Evolutionary conservation across 1,139 yeast genomes (phyloP).

Genomic region (Geotrichum klebahnii): DNA sequence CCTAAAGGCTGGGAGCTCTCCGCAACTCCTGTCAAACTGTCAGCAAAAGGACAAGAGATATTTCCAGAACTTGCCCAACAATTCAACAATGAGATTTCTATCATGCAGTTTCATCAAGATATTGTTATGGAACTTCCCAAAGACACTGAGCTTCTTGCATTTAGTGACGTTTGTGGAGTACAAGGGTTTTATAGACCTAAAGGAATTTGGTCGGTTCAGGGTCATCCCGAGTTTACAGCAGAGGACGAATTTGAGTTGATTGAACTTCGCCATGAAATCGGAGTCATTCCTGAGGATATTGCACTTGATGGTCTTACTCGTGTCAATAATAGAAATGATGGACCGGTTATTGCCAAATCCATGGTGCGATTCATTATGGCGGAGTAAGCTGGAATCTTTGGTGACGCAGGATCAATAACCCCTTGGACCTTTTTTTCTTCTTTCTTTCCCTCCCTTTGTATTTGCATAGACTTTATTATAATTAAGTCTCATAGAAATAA

Average conservation of each 20-base stretch:
- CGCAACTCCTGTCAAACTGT: neutral
- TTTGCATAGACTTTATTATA: too few relatives aligned
- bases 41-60: neutral
- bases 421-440: neutral
- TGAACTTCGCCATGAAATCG: constrained; percentile 24
- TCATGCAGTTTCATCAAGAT: constrained; percentile 71
- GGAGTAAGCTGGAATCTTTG: too few relatives aligned
- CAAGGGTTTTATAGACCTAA: constrained; percentile 59
- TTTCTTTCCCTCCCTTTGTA: neutral
- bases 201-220: constrained; percentile 65
- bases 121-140: constrained; percentile 51
- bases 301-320: constrained; percentile 28
- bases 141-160: constrained; percentile 35
- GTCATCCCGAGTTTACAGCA: constrained; percentile 75
- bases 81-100: constrained; percentile 18
- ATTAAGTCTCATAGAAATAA: too few relatives aligned
- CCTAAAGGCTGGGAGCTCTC: constrained; percentile 9
- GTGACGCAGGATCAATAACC: too few relatives aligned
- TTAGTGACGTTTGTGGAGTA: constrained; percentile 50
- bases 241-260: constrained; percentile 37
- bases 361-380: constrained; percentile 35
- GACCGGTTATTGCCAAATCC: constrained; percentile 32
- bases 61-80: neutral
- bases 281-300: constrained; percentile 26
- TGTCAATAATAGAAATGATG: constrained; percentile 31